These are phyloP conservation scores for Kluyveromyces marxianus DNA, from an alignment of 1,139 yeast genomes.

Conservation along the genomic window DNA sequence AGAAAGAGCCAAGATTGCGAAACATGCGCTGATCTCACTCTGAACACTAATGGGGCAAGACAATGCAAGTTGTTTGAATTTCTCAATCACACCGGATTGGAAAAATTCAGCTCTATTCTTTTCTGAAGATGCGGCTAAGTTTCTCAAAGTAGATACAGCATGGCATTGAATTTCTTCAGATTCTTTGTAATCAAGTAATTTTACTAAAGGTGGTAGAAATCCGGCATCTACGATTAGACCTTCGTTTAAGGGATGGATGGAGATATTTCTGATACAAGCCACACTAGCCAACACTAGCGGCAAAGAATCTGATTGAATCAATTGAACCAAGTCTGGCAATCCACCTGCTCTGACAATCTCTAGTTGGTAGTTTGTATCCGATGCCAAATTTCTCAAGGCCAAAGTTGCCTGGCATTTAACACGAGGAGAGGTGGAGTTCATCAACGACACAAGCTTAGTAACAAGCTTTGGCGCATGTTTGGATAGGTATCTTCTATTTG, in stretches of 20 bases:
- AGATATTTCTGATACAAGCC: slow-evolving; percentile 94
- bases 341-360: slow-evolving; percentile 96
- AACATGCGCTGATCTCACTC: slow-evolving; percentile 93
- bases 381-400: slow-evolving; percentile 90
- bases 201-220: slow-evolving; percentile 81
- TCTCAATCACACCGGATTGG: slow-evolving; percentile 93
- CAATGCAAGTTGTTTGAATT: slow-evolving; percentile 82
- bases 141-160: slow-evolving; percentile 90
- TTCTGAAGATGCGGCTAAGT: slow-evolving; percentile 92
- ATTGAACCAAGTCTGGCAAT: slow-evolving; percentile 79
- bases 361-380: slow-evolving; percentile 84
- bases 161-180: slow-evolving; percentile 97
- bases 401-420: slow-evolving; percentile 98
- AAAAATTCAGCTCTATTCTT: slow-evolving; percentile 85
- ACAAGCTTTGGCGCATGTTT: slow-evolving; percentile 94
- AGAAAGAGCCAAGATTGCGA: slow-evolving; percentile 93
- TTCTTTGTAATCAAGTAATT: slow-evolving; percentile 73
- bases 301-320: slow-evolving; percentile 83
- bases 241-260: slow-evolving; percentile 94
- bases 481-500: slow-evolving; percentile 78
- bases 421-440: slow-evolving; percentile 89
- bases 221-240: slow-evolving; percentile 95
- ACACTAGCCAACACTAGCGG: slow-evolving; percentile 94
- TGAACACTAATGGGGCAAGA: slow-evolving; percentile 83
- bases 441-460: slow-evolving; percentile 73